phyloP scores from a whole-genome alignment of 805 yeast genomes.

The Kluyveromyces aestuarii region DNA sequence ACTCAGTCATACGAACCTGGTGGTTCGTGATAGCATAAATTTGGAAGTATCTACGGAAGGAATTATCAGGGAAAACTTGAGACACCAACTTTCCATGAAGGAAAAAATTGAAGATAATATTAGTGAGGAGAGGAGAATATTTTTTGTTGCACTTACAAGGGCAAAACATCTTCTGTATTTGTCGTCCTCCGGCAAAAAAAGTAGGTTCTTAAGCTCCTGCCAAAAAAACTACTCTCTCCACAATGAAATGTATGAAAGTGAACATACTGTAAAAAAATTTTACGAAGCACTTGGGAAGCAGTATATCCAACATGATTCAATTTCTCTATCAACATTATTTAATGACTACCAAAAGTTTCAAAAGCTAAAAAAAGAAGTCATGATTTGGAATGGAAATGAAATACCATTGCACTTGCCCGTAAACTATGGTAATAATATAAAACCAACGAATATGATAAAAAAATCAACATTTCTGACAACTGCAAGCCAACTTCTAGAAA shows the following conservation, averaged over 20 bases:
- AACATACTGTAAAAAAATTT: background rate
- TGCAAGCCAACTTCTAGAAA: background rate
- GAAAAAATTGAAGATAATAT: background rate
- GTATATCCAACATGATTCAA: no score
- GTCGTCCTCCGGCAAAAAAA: conserved; percentile 12
- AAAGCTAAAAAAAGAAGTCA: background rate
- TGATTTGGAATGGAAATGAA: background rate
- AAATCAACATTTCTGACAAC: background rate
- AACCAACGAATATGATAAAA: background rate
- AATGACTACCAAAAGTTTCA: background rate
- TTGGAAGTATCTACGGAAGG: background rate
- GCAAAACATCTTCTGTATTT: conserved; percentile 54
- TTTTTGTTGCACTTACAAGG: conserved; percentile 84
- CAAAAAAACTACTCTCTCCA: background rate
- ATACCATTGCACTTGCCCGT: background rate
- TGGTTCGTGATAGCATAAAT: background rate
- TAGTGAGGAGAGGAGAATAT: conserved; percentile 69
- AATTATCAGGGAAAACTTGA: background rate
- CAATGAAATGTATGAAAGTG: background rate
- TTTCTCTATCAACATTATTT: background rate
- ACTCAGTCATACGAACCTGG: background rate
- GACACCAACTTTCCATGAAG: background rate
- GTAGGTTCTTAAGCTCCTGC: background rate
- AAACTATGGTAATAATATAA: background rate
- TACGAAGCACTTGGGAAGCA: background rate